Conservation (phyloP, 768 basidiomycete species). For the Tylopilus vinaceipallidus region DNA sequence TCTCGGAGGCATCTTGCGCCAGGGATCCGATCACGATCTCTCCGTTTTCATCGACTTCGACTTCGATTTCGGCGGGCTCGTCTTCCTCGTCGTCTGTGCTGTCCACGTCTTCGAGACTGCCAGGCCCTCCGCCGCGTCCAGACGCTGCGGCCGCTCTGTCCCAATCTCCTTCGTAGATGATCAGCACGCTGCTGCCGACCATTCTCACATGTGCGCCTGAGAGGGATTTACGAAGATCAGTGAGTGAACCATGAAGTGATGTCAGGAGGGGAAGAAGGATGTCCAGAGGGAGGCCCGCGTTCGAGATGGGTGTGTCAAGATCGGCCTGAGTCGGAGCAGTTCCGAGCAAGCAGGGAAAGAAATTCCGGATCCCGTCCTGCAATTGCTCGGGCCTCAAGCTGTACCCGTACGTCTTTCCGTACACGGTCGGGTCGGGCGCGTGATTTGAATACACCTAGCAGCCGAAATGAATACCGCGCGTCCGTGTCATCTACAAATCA, state of each 20-base stretch:
- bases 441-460: constrained; percentile 76
- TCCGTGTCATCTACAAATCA: background rate
- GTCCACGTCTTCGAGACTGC: constrained; percentile 14
- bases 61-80: constrained; percentile 40
- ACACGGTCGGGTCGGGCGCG: constrained; percentile 53
- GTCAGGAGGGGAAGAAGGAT: constrained; percentile 58
- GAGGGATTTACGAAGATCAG: constrained; percentile 50
- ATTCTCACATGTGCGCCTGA: constrained; percentile 67
- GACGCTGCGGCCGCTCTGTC: constrained; percentile 34
- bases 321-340: constrained; percentile 9
- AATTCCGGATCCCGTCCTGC: constrained; percentile 69
- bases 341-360: constrained; percentile 60
- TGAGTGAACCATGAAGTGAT: constrained; percentile 50
- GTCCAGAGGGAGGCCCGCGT: constrained; percentile 52
- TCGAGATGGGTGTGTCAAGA: constrained; percentile 4
- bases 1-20: constrained; percentile 12
- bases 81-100: constrained; percentile 37
- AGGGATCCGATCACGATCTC: constrained; percentile 22
- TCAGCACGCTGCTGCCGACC: constrained; percentile 76
- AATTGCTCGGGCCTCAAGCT: constrained; percentile 67
- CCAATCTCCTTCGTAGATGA: constrained; percentile 74
- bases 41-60: constrained; percentile 32
- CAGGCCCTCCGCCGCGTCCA: constrained; percentile 35
- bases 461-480: background rate
- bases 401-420: constrained; percentile 78